These are phyloP conservation scores for Ogataea ganodermae DNA, from an alignment of 805 yeast species.

Conservation along the genomic window DNA sequence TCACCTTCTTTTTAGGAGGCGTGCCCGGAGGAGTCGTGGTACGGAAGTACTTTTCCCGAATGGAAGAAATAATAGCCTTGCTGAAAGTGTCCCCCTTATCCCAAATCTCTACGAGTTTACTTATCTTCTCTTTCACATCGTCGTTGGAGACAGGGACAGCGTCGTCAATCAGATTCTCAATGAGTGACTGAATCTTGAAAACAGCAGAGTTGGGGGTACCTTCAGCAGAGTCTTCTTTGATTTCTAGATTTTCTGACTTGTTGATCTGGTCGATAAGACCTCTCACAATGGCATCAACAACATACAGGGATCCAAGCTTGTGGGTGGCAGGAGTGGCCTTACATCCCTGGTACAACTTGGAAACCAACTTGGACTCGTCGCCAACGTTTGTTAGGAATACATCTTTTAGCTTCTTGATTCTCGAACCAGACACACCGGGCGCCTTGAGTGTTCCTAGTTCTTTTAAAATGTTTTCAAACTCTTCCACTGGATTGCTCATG, in stretches of 20 bases:
- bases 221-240: slow-evolving; percentile 52
- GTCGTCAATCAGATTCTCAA: slow-evolving; percentile 64
- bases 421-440: slow-evolving; percentile 94
- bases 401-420: slow-evolving; percentile 83
- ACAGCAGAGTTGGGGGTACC: slow-evolving; percentile 80
- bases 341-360: slow-evolving; percentile 63
- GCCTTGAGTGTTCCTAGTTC: slow-evolving; percentile 64
- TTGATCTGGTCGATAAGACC: slow-evolving; percentile 74
- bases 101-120: slow-evolving; percentile 92
- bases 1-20: slow-evolving; percentile 46
- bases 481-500: slow-evolving; percentile 43
- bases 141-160: slow-evolving; percentile 54
- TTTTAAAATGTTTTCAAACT: slow-evolving; percentile 49
- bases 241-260: slow-evolving; percentile 51
- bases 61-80: slow-evolving; percentile 51
- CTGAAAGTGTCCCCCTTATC: slow-evolving; percentile 78
- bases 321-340: slow-evolving; percentile 75
- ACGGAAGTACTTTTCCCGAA: slow-evolving; percentile 60
- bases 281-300: slow-evolving; percentile 89
- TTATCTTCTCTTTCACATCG: slow-evolving; percentile 70
- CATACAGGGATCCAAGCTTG: slow-evolving; percentile 88
- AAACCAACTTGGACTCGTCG: slow-evolving; percentile 51
- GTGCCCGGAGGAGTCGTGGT: slow-evolving; percentile 75
- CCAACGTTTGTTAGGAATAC: slow-evolving; percentile 68
- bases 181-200: slow-evolving; percentile 59